These are phyloP conservation scores for Nicotiana sylvestris DNA, from an alignment of 257 asterid genomes.

Conservation along the genomic window DNA sequence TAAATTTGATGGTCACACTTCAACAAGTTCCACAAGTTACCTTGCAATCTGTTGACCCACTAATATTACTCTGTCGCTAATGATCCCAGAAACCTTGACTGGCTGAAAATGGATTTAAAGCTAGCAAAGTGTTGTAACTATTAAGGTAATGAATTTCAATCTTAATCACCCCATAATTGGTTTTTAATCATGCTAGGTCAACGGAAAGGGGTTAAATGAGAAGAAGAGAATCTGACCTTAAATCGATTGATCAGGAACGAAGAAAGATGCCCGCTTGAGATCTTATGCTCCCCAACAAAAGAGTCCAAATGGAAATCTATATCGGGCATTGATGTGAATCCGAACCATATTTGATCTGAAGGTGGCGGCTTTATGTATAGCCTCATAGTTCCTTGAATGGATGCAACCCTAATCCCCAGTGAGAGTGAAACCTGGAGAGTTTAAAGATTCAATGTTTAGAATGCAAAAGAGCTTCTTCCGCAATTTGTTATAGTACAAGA, in stretches of 20 bases:
- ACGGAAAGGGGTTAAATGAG: neutral
- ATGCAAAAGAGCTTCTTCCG: slow-evolving; percentile 5
- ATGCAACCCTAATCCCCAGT: slow-evolving; percentile 67
- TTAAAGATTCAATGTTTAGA: slow-evolving; percentile 22
- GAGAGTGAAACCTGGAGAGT: slow-evolving; percentile 76
- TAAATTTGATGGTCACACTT: too few species aligned
- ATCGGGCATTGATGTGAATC: slow-evolving; percentile 88
- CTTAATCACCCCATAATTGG: neutral
- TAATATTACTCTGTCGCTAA: neutral
- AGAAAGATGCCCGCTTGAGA: slow-evolving; percentile 74
- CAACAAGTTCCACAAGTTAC: neutral
- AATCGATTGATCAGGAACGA: slow-evolving; percentile 64
- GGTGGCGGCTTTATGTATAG: slow-evolving; percentile 90
- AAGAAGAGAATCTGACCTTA: slow-evolving; percentile 54
- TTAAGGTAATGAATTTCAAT: neutral
- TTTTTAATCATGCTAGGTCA: neutral
- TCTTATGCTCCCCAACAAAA: slow-evolving; percentile 76
- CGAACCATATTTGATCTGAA: slow-evolving; percentile 91
- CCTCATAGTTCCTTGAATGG: slow-evolving; percentile 76
- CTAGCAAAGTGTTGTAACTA: neutral
- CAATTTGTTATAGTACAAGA: neutral
- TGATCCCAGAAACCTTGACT: neutral
- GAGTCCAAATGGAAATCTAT: slow-evolving; percentile 78
- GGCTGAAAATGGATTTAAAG: neutral
- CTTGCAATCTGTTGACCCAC: neutral